phyloP scores from a whole-genome alignment of 345 rosid species.

The Fremontodendron californicum region DNA sequence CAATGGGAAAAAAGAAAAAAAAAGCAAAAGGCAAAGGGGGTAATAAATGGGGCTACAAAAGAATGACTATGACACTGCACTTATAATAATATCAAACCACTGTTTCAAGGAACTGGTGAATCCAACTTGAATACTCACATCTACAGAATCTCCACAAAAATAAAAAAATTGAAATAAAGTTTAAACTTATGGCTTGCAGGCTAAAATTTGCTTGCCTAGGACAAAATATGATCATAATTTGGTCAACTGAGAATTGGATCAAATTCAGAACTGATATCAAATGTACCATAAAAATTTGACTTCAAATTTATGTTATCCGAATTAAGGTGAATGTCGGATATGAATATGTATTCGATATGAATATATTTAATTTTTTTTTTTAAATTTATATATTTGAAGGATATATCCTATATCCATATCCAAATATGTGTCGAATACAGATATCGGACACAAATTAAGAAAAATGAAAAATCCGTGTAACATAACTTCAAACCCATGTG shows the following conservation, averaged over 20 bases:
- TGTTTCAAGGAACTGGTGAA: background rate
- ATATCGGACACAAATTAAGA: too few relatives aligned
- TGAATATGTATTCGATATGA: too few relatives aligned
- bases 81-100: constrained; percentile 4
- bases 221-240: too few relatives aligned
- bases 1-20: background rate
- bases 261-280: background rate
- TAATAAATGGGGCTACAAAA: constrained; percentile 4
- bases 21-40: background rate
- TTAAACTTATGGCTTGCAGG: background rate
- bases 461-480: too few relatives aligned
- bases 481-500: background rate
- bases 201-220: too few relatives aligned
- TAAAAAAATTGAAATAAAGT: background rate
- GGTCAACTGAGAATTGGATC: background rate
- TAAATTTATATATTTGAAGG: too few relatives aligned
- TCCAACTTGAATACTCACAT: too few relatives aligned
- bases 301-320: too few relatives aligned
- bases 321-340: too few relatives aligned
- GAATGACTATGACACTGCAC: constrained; percentile 7
- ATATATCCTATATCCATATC: too few relatives aligned
- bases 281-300: background rate
- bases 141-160: background rate
- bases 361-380: too few relatives aligned
- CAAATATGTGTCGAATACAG: too few relatives aligned